These are phyloP conservation scores for Mollisia scopiformis DNA, from an alignment of 2,329 filamentous ascomycete species.

Conservation along the genomic window DNA sequence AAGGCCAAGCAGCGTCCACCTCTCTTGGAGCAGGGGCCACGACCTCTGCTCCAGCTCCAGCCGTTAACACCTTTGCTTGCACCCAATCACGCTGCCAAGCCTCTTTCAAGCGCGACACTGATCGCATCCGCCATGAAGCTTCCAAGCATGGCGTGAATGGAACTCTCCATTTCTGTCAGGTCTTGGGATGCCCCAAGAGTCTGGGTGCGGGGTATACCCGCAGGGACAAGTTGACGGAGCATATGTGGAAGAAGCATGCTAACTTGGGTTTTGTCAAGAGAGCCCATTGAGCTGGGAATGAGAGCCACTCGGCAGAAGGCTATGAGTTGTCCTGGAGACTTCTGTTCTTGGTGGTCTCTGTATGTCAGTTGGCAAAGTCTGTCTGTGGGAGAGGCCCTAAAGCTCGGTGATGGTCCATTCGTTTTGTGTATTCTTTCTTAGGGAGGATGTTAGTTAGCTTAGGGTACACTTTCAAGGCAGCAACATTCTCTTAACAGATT, in stretches of 20 bases:
- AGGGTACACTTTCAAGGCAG: too few species aligned
- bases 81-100: constrained; percentile 2
- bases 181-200: constrained; percentile 11
- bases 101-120: constrained; percentile 8
- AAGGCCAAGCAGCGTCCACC: not conserved
- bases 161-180: not conserved
- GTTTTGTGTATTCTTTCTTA: too few species aligned
- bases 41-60: not conserved
- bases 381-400: too few species aligned
- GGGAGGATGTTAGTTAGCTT: too few species aligned
- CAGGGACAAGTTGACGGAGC: constrained; percentile 17
- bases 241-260: constrained; percentile 20
- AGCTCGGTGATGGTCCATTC: too few species aligned
- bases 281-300: not conserved
- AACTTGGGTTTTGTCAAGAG: constrained; percentile 11
- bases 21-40: not conserved
- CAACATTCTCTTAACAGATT: too few species aligned
- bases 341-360: not conserved
- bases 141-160: constrained; percentile 6
- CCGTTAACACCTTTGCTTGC: not conserved
- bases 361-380: too few species aligned
- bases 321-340: not conserved
- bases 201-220: constrained; percentile 3
- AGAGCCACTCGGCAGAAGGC: not conserved
- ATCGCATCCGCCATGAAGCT: constrained; percentile 15